These are phyloP conservation scores for Petunia axillaris DNA, from an alignment of 257 asterid species.

Conservation along the genomic window DNA sequence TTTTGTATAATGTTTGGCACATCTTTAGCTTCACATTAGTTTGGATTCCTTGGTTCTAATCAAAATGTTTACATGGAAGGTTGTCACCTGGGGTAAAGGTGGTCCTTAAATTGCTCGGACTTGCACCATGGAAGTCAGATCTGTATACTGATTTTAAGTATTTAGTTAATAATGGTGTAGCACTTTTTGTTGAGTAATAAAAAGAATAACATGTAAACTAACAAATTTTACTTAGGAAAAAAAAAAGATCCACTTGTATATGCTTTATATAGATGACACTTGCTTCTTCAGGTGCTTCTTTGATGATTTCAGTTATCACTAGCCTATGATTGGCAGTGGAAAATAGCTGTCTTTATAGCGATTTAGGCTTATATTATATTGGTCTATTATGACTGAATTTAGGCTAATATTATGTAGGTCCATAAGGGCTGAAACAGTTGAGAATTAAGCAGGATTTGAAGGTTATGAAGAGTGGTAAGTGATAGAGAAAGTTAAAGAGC, in stretches of 20 bases:
- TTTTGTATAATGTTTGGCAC: not conserved
- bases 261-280: not conserved
- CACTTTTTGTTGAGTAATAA: not conserved
- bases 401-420: too few species aligned
- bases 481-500: too few species aligned
- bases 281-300: not conserved
- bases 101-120: not conserved
- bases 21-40: conserved; percentile 11
- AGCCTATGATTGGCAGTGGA: conserved; percentile 14
- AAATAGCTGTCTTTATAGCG: not conserved
- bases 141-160: not conserved
- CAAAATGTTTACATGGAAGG: not conserved
- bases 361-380: not conserved
- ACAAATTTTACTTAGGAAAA: not conserved
- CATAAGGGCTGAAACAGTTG: too few species aligned
- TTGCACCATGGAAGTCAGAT: not conserved
- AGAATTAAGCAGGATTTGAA: too few species aligned
- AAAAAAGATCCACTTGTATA: not conserved
- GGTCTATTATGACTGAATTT: not conserved
- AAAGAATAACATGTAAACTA: conserved; percentile 2
- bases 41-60: not conserved
- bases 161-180: not conserved
- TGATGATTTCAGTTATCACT: conserved; percentile 10
- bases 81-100: conserved; percentile 11
- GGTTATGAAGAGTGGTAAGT: too few species aligned